Evolutionary conservation across 2,329 filamentous ascomycete species (phyloP).

Genomic region (Colletotrichum horii): DNA sequence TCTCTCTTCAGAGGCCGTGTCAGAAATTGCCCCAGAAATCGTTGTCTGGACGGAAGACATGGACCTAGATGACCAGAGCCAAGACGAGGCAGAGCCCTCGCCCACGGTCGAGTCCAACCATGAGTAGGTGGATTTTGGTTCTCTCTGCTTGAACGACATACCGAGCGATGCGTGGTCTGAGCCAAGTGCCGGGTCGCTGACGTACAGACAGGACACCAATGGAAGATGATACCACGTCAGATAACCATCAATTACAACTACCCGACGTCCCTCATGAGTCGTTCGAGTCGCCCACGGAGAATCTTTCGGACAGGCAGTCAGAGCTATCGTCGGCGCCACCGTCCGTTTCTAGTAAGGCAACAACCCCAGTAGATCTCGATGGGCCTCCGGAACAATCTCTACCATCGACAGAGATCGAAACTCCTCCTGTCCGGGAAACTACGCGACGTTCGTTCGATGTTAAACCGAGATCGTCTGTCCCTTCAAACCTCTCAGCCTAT

Average conservation of each 20-base stretch:
- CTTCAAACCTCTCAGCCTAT: constrained; percentile 70
- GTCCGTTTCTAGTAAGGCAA: constrained; percentile 66
- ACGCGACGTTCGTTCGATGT: constrained; percentile 58
- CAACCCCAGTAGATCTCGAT: constrained; percentile 59
- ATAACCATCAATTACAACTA: background rate
- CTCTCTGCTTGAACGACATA: background rate
- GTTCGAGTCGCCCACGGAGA: constrained; percentile 58
- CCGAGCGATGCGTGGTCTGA: background rate
- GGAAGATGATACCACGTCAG: background rate
- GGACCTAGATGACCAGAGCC: constrained; percentile 30
- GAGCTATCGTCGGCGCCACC: constrained; percentile 61
- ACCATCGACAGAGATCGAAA: constrained; percentile 20
- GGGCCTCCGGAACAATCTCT: constrained; percentile 24
- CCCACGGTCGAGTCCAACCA: background rate
- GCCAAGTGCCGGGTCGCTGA: background rate
- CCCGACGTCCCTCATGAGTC: constrained; percentile 38
- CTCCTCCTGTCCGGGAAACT: constrained; percentile 24
- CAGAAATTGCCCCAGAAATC: constrained; percentile 46
- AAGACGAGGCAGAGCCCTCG: constrained; percentile 19
- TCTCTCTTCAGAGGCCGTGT: constrained; percentile 35
- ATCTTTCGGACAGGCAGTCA: constrained; percentile 57
- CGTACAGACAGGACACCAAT: background rate
- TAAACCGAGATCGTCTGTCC: constrained; percentile 83
- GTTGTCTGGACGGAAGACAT: constrained; percentile 50
- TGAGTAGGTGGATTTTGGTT: constrained; percentile 9